These are phyloP conservation scores for Fusarium irregulare DNA, from an alignment of 2,329 filamentous ascomycete species.

Conservation along the genomic window DNA sequence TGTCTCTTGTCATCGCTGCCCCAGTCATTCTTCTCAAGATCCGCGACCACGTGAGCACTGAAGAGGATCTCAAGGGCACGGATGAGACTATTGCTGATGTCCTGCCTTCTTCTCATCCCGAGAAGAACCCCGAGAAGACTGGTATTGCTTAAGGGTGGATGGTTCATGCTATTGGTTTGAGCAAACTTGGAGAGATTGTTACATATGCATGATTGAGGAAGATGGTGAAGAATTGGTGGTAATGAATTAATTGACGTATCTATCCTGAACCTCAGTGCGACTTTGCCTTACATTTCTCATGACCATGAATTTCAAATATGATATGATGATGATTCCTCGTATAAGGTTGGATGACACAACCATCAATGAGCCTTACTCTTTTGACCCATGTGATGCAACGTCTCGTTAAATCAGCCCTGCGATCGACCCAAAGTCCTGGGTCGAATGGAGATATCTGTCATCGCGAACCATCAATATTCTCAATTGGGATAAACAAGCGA, in stretches of 20 bases:
- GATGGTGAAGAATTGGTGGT: neutral
- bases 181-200: conserved; percentile 1
- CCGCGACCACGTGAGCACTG: conserved; percentile 81
- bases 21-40: conserved; percentile 85
- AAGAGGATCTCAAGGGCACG: conserved; percentile 85
- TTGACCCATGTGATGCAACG: neutral
- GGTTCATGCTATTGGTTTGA: neutral
- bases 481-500: neutral
- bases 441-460: neutral
- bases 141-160: conserved; percentile 2
- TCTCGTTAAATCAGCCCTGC: neutral
- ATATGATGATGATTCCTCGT: neutral
- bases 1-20: conserved; percentile 79
- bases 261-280: neutral
- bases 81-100: conserved; percentile 86
- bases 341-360: neutral
- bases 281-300: neutral
- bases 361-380: neutral
- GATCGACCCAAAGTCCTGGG: neutral
- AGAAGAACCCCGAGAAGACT: conserved; percentile 27
- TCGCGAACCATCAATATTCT: neutral
- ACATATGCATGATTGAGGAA: neutral
- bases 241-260: conserved; percentile 13
- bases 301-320: neutral
- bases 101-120: conserved; percentile 27